Conservation (phyloP, 768 basidiomycete genomes). For the Pulveroboletus sp. region DNA sequence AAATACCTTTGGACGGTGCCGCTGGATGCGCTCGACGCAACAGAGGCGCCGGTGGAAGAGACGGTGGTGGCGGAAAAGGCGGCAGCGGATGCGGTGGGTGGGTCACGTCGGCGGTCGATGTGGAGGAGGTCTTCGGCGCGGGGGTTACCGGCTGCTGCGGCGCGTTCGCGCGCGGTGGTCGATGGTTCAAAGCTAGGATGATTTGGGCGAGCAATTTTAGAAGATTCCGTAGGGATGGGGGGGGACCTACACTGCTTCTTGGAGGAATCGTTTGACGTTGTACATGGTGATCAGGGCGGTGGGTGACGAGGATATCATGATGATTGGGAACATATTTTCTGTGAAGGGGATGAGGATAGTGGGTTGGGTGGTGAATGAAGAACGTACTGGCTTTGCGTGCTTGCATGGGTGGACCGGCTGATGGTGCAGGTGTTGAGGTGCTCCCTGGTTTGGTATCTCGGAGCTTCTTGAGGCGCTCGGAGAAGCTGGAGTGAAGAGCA, state of each 20-base stretch:
- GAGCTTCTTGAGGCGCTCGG: constrained; percentile 77
- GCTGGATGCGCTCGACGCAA: constrained; percentile 22
- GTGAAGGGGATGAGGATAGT: neutral
- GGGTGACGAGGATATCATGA: constrained; percentile 92
- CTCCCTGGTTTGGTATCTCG: constrained; percentile 64
- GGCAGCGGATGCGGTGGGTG: constrained; percentile 25
- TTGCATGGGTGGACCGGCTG: constrained; percentile 39
- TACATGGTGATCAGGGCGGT: constrained; percentile 97
- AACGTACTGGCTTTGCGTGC: constrained; percentile 69
- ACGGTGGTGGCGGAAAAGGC: constrained; percentile 14
- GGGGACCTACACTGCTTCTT: constrained; percentile 78
- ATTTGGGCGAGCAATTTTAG: neutral
- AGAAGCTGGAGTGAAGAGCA: constrained; percentile 58
- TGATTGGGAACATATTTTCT: constrained; percentile 88
- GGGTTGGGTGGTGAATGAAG: neutral
- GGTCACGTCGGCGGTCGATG: constrained; percentile 82
- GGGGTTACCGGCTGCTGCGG: constrained; percentile 66
- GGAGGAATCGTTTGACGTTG: constrained; percentile 92
- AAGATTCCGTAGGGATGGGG: no score
- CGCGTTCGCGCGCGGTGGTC: constrained; percentile 68
- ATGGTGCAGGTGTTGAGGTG: constrained; percentile 34
- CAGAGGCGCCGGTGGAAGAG: neutral
- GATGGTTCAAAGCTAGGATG: constrained; percentile 65
- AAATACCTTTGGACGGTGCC: constrained; percentile 62
- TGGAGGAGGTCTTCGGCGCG: constrained; percentile 81